These are phyloP conservation scores for Fomitopsis palustris DNA, from an alignment of 1,284 basidiomycete genomes.

Conservation along the genomic window DNA sequence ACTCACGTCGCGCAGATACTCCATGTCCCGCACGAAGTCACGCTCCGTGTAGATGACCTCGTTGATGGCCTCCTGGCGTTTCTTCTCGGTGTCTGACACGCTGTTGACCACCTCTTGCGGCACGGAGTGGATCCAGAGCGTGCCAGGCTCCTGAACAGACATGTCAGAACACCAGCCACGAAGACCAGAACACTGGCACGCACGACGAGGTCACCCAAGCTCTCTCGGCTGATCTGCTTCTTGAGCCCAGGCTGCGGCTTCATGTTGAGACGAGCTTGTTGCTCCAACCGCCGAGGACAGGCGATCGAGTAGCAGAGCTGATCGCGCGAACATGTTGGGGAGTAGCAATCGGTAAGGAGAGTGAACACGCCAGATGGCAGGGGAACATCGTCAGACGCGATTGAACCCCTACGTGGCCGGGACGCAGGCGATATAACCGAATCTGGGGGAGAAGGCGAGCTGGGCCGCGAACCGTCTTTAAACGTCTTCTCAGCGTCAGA, in stretches of 20 bases:
- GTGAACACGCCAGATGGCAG: constrained; percentile 97
- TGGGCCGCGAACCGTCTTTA: constrained; percentile 33
- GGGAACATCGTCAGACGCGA: constrained; percentile 58
- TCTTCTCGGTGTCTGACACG: constrained; percentile 92
- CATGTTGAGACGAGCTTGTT: constrained; percentile 90
- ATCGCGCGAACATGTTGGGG: constrained; percentile 94
- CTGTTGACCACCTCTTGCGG: constrained; percentile 92
- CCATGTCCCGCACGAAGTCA: constrained; percentile 97
- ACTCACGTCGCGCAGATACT: constrained; percentile 93
- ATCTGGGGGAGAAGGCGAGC: constrained; percentile 36
- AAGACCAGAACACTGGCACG: constrained; percentile 20
- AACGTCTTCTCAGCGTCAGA: constrained; percentile 34
- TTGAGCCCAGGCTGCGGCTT: constrained; percentile 89
- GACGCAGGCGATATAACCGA: constrained; percentile 24
- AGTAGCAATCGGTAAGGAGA: constrained; percentile 96
- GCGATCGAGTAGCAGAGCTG: constrained; percentile 95
- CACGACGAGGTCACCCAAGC: constrained; percentile 78
- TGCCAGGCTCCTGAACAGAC: constrained; percentile 71
- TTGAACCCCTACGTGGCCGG: constrained; percentile 41
- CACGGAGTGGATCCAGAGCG: constrained; percentile 97
- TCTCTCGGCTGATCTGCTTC: constrained; percentile 79
- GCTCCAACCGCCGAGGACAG: constrained; percentile 91
- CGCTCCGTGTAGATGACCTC: constrained; percentile 99
- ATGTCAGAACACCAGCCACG: constrained; percentile 9
- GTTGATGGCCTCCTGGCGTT: constrained; percentile 97